Percentiles rank a stretch among this genome's conserved stretches.
These are phyloP conservation scores for Rutstroemia sydowiana DNA, from an alignment of 2,329 filamentous ascomycete species.

Conservation along the genomic window DNA sequence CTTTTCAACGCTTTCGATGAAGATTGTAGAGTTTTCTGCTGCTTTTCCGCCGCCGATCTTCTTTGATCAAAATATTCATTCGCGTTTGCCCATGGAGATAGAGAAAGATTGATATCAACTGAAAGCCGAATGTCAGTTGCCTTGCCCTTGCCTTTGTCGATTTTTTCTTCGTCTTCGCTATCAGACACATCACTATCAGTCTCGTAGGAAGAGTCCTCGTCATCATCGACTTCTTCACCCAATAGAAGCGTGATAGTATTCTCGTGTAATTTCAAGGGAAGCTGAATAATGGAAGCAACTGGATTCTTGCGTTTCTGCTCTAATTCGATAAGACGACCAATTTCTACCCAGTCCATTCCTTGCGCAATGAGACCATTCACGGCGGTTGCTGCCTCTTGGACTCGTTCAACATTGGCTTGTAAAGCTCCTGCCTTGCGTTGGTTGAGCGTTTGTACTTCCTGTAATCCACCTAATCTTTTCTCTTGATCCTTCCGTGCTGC, in stretches of 20 bases:
- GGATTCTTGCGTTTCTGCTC: conserved; percentile 76
- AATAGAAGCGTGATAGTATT: conserved; percentile 79
- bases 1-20: conserved; percentile 79
- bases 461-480: conserved; percentile 75
- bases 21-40: conserved; percentile 77
- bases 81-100: conserved; percentile 85
- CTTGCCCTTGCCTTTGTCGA: conserved; percentile 34
- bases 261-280: conserved; percentile 84
- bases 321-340: conserved; percentile 78
- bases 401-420: conserved; percentile 80
- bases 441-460: conserved; percentile 75
- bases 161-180: conserved; percentile 42
- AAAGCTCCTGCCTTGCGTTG: conserved; percentile 84
- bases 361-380: conserved; percentile 87
- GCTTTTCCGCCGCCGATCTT: conserved; percentile 74
- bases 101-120: conserved; percentile 76
- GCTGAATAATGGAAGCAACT: conserved; percentile 77
- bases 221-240: conserved; percentile 53
- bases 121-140: conserved; percentile 48
- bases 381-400: conserved; percentile 87
- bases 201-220: conserved; percentile 48
- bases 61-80: conserved; percentile 88
- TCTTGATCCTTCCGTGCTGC: conserved; percentile 77
- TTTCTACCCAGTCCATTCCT: conserved; percentile 96
- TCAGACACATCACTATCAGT: conserved; percentile 60